A percentile compares a stretch with the other conserved stretches of the same genome.
phyloP scores from a whole-genome alignment of 495 filamentous ascomycete genomes.

The Terfezia boudieri region DNA sequence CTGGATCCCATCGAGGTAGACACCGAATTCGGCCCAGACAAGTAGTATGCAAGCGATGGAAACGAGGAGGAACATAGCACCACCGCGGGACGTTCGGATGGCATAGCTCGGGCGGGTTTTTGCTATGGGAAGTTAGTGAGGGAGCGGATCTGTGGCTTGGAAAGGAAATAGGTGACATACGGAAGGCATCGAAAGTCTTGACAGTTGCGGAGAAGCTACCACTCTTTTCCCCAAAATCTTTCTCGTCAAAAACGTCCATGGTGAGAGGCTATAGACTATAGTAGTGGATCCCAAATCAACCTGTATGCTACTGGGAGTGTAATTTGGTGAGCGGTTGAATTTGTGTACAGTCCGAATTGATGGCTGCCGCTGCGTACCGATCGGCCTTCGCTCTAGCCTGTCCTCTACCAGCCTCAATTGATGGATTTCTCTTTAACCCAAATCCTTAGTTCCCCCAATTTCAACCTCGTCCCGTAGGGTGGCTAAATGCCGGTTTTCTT shows the following conservation, averaged over 20 bases:
- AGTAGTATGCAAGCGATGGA: conserved; percentile 47
- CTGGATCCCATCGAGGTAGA: conserved; percentile 67
- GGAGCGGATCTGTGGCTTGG: background rate
- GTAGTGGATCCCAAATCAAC: background rate
- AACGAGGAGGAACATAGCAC: conserved; percentile 80
- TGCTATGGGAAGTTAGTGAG: conserved; percentile 31
- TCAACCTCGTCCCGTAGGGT: too few relatives aligned
- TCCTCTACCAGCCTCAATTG: too few relatives aligned
- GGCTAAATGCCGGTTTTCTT: too few relatives aligned
- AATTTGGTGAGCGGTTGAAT: too few relatives aligned
- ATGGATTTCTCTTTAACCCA: too few relatives aligned
- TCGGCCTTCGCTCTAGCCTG: too few relatives aligned
- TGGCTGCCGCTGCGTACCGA: too few relatives aligned
- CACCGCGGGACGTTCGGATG: conserved; percentile 55
- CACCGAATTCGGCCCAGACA: conserved; percentile 47
- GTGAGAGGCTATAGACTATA: conserved; percentile 22
- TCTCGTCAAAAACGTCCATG: conserved; percentile 48
- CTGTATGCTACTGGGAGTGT: too few relatives aligned
- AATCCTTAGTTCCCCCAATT: too few relatives aligned
- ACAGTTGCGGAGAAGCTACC: conserved; percentile 23
- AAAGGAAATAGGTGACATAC: conserved; percentile 32
- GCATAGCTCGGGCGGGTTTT: conserved; percentile 81
- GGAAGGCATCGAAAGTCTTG: conserved; percentile 89
- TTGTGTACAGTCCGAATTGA: too few relatives aligned
- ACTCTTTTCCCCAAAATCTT: conserved; percentile 52